phyloP scores from a whole-genome alignment of 2,329 filamentous ascomycete genomes.

The Nemania bipapillata region DNA sequence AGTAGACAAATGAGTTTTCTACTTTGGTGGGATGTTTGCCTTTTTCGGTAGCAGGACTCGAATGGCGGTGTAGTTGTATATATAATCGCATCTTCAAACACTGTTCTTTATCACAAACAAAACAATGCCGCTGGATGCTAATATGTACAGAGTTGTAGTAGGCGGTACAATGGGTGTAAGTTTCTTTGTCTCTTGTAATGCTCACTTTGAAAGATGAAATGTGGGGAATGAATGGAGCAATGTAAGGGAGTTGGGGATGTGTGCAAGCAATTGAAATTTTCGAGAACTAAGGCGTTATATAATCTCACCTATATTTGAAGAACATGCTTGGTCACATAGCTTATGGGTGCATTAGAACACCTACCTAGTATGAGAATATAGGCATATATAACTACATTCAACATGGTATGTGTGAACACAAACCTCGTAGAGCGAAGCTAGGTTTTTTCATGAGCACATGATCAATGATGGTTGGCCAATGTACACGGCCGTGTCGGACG shows the following conservation, averaged over 20 bases:
- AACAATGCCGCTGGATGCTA: constrained; percentile 13
- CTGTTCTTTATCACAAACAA: constrained; percentile 16
- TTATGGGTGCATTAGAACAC: not conserved
- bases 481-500: not conserved
- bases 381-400: not conserved
- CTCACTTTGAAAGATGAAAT: not conserved
- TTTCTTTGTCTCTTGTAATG: constrained; percentile 19
- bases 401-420: not conserved
- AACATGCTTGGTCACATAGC: not conserved
- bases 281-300: no score
- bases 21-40: not conserved
- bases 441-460: not conserved
- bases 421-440: not conserved
- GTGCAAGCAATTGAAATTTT: not conserved
- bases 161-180: not conserved
- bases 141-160: not conserved
- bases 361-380: not conserved
- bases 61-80: constrained; percentile 21
- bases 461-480: not conserved
- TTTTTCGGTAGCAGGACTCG: not conserved
- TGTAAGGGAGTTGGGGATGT: not conserved
- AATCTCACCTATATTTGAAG: no score
- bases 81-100: constrained; percentile 1
- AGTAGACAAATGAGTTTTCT: not conserved
- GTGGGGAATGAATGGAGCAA: not conserved